These are phyloP conservation scores for Daldinia grandis DNA, from an alignment of 495 filamentous ascomycete species.

Conservation along the genomic window DNA sequence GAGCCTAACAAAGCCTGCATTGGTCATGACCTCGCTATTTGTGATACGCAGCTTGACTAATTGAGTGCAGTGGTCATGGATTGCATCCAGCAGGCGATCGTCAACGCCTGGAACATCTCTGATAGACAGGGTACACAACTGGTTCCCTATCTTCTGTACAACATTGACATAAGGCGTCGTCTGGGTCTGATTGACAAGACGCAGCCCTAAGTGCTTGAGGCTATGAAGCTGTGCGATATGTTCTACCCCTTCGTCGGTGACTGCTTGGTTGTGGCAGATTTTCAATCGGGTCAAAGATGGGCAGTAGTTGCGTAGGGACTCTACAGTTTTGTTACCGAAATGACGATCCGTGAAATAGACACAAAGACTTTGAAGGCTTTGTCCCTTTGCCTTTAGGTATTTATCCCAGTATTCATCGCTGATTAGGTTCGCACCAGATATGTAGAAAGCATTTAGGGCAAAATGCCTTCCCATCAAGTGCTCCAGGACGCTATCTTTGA, in stretches of 20 bases:
- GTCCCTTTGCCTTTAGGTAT: conserved; percentile 68
- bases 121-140: conserved; percentile 76
- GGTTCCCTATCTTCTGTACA: conserved; percentile 64
- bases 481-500: conserved; percentile 82
- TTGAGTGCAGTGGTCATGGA: conserved; percentile 72
- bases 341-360: conserved; percentile 77
- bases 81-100: conserved; percentile 67
- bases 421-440: conserved; percentile 83
- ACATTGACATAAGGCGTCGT: conserved; percentile 66
- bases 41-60: conserved; percentile 81
- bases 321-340: conserved; percentile 62
- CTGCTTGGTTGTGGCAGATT: conserved; percentile 64
- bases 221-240: conserved; percentile 63
- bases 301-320: conserved; percentile 64
- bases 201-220: conserved; percentile 77
- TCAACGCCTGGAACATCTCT: conserved; percentile 65
- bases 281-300: conserved; percentile 76
- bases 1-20: conserved; percentile 72
- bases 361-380: conserved; percentile 69
- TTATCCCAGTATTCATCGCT: conserved; percentile 73
- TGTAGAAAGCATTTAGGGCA: conserved; percentile 66
- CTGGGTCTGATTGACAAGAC: conserved; percentile 64
- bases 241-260: conserved; percentile 56
- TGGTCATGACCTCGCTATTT: conserved; percentile 75
- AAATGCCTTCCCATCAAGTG: conserved; percentile 77